Evolutionary conservation across 352 stramenopile species (phyloP), one percentile per base, ranked within the genome.

Genomic region (Globisporangium irregulare): DNA sequence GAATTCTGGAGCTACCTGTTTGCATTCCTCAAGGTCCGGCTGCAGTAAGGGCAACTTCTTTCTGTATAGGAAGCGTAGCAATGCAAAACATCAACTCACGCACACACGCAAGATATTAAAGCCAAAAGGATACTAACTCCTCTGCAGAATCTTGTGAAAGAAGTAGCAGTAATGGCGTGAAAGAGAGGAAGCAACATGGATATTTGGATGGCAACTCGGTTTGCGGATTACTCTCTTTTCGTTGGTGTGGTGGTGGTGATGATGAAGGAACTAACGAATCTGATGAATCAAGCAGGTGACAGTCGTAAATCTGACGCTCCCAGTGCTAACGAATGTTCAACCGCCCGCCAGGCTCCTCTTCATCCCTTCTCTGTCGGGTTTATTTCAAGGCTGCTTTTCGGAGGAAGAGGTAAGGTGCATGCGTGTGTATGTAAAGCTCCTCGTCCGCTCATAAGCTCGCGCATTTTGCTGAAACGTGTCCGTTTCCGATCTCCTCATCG

Each of bases 1-100:
- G 88, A 96, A 70, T 97, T 97, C 68, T 97, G 91, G 91, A 85
- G 89, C 70, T 87, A 96, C 73, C 73, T 97, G 55, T 95, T 96
- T 70, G 84, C 86, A 50, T 93, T 94, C 67, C 81, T 96, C 66
- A 91, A 91, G 72, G 68, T 90, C 18, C 90, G 86, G 69, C 66
- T 94, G 64, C 87, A 94, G 74, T 94, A 86, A 81, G 46, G 60
- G 59, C 8, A 46, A 15, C 3, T 46, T 60, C 27, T 43, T 9
- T 15, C 4, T 7, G 15, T 60, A 12, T 43, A 29, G 12, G 38
- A 46, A 46, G 38, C 38, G 27, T 27, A 12, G 36, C 18, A 25
- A 29, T 18, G 36, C 55, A 25, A 41, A 1, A 9, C 5, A 43
- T 29, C 25, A 38, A 18, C 12, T 24, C 25, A 41, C 27, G 25